A percentile compares a stretch with the other conserved stretches of the same genome.
Evolutionary conservation across 306 rosid species (phyloP).

Genomic region (Mucuna pruriens): DNA sequence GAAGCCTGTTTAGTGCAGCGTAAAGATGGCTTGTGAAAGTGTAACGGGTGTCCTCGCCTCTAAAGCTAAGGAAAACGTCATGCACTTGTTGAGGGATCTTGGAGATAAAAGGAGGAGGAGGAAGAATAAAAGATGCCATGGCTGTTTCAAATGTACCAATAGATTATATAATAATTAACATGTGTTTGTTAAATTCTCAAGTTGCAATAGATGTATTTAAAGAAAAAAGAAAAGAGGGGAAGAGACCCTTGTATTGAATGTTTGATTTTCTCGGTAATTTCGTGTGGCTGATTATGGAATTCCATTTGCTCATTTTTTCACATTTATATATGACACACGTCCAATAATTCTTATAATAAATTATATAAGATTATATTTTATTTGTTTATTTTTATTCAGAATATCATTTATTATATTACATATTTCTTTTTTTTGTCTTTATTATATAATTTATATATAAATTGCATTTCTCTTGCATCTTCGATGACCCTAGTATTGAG

Average conservation of each 20-base stretch:
- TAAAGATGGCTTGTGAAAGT: conserved; percentile 42
- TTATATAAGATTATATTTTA: too few relatives aligned
- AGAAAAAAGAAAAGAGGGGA: not conserved
- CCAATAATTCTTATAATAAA: too few relatives aligned
- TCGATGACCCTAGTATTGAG: not conserved
- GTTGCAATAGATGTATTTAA: not conserved
- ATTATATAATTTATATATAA: too few relatives aligned
- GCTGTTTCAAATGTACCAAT: not conserved
- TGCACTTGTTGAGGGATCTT: not conserved
- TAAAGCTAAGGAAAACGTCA: conserved; percentile 36
- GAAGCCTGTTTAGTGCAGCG: conserved; percentile 10
- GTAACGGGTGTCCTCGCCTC: conserved; percentile 38
- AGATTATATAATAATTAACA: not conserved
- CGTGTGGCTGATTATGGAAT: not conserved
- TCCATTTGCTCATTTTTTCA: not conserved
- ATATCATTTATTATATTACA: too few relatives aligned
- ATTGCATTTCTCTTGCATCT: too few relatives aligned
- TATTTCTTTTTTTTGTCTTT: too few relatives aligned
- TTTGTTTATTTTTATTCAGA: too few relatives aligned
- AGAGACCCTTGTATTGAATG: not conserved
- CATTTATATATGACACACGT: too few relatives aligned
- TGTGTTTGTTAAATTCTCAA: too few relatives aligned
- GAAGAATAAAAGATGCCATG: conserved; percentile 3
- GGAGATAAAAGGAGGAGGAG: conserved; percentile 4
- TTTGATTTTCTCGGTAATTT: not conserved